Evolutionary conservation across 768 basidiomycete species (phyloP).

Genomic region (Rhodotorula sphaerocarpa): DNA sequence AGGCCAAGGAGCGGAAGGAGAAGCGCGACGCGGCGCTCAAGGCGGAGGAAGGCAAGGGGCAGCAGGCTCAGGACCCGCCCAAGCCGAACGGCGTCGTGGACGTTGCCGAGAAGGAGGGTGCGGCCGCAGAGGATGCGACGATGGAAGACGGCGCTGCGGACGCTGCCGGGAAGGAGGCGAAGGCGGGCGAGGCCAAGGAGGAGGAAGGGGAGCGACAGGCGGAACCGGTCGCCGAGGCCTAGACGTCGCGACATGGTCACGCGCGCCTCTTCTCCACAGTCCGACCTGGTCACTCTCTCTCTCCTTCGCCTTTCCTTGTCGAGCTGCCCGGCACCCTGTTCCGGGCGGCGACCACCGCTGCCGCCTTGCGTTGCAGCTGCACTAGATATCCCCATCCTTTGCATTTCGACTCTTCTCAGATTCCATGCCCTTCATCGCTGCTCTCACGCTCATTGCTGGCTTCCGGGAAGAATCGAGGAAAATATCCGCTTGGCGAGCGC

Average conservation of each 20-base stretch:
- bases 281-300: too few species aligned
- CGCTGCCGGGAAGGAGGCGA: not conserved
- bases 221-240: not conserved
- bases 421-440: too few species aligned
- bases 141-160: not conserved
- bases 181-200: not conserved
- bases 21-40: not conserved
- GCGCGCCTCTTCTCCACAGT: too few species aligned
- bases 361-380: too few species aligned
- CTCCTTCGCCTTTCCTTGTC: too few species aligned
- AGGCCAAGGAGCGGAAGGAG: not conserved
- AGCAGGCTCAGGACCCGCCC: not conserved
- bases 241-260: not conserved
- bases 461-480: too few species aligned
- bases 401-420: too few species aligned
- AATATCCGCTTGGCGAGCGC: too few species aligned
- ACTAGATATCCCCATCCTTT: too few species aligned
- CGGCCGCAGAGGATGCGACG: not conserved
- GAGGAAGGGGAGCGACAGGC: not conserved
- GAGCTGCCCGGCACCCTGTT: too few species aligned
- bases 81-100: not conserved
- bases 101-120: not conserved
- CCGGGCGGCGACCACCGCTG: too few species aligned
- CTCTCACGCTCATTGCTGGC: too few species aligned
- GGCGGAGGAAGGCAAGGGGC: not conserved